Evolutionary conservation across 2,329 filamentous ascomycete species (phyloP).

Genomic region (Lachnellula willkommii): DNA sequence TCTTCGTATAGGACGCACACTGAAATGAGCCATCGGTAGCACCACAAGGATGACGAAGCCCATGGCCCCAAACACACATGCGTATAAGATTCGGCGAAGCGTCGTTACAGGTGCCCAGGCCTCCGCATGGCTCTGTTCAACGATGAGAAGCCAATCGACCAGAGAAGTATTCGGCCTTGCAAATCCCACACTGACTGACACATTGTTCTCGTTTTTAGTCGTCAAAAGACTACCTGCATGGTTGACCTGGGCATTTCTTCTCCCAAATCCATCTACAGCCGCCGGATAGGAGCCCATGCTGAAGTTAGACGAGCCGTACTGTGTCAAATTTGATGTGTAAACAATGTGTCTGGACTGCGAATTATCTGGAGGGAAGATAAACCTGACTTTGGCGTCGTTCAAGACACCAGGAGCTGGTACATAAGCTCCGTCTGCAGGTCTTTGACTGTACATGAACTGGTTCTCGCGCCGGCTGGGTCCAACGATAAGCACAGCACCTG

Average conservation of each 20-base stretch:
- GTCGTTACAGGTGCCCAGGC: constrained; percentile 70
- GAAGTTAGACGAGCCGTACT: constrained; percentile 44
- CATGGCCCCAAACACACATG: constrained; percentile 77
- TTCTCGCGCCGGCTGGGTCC: constrained; percentile 65
- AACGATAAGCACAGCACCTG: constrained; percentile 65
- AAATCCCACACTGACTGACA: constrained; percentile 72
- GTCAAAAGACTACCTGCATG: constrained; percentile 65
- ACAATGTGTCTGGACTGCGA: constrained; percentile 40
- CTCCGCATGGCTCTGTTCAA: constrained; percentile 70
- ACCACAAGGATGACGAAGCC: constrained; percentile 67
- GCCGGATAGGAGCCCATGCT: constrained; percentile 56
- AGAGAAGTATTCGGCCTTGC: constrained; percentile 62
- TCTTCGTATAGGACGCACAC: constrained; percentile 61
- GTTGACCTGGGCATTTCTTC: constrained; percentile 46
- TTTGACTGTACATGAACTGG: constrained; percentile 45
- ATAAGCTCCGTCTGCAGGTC: constrained; percentile 45
- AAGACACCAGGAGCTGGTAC: constrained; percentile 37
- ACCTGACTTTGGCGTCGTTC: constrained; percentile 46
- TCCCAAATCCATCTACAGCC: constrained; percentile 54
- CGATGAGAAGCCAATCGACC: constrained; percentile 75
- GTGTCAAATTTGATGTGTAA: constrained; percentile 34
- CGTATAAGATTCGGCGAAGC: constrained; percentile 74
- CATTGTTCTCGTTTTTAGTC: constrained; percentile 66
- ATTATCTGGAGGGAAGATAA: constrained; percentile 53
- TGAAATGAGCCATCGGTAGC: constrained; percentile 74